These are phyloP conservation scores for Sonneratia alba DNA, from an alignment of 345 rosid genomes.

Conservation along the genomic window DNA sequence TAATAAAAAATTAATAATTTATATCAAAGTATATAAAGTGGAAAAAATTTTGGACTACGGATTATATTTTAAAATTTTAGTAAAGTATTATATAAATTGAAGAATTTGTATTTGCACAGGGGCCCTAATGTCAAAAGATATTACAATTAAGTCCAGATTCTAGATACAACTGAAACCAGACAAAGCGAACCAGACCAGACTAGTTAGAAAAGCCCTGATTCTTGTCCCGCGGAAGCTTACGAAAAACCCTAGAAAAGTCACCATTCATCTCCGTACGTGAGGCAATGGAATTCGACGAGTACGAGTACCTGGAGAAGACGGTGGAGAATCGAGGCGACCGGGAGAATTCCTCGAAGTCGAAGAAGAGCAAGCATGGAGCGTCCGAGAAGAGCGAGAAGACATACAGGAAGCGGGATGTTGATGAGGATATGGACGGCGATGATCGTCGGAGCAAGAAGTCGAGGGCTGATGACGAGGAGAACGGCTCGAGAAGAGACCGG, in stretches of 20 bases:
- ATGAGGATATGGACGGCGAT: conserved; percentile 35
- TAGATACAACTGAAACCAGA: background rate
- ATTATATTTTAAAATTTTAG: too few relatives aligned
- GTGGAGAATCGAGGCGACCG: conserved; percentile 41
- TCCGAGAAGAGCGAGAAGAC: conserved; percentile 50
- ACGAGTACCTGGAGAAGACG: conserved; percentile 87
- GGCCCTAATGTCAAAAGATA: too few relatives aligned
- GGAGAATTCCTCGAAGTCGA: conserved; percentile 29
- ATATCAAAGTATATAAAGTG: too few relatives aligned
- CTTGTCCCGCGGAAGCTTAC: background rate
- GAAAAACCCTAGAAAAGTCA: conserved; percentile 4
- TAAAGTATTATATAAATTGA: too few relatives aligned
- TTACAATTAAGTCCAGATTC: background rate
- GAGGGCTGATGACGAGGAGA: conserved; percentile 47
- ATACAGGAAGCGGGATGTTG: conserved; percentile 59
- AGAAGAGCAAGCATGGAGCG: conserved; percentile 26
- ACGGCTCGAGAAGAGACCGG: conserved; percentile 26
- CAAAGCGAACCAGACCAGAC: background rate
- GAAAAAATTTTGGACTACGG: too few relatives aligned
- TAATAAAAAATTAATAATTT: too few relatives aligned
- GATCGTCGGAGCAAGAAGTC: conserved; percentile 53
- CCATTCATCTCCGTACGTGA: background rate
- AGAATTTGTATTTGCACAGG: too few relatives aligned
- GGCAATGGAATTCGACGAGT: conserved; percentile 83
- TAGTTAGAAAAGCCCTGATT: conserved; percentile 1